phyloP scores from a whole-genome alignment of 2,329 filamentous ascomycete species.

The Gaeumannomyces tritici region DNA sequence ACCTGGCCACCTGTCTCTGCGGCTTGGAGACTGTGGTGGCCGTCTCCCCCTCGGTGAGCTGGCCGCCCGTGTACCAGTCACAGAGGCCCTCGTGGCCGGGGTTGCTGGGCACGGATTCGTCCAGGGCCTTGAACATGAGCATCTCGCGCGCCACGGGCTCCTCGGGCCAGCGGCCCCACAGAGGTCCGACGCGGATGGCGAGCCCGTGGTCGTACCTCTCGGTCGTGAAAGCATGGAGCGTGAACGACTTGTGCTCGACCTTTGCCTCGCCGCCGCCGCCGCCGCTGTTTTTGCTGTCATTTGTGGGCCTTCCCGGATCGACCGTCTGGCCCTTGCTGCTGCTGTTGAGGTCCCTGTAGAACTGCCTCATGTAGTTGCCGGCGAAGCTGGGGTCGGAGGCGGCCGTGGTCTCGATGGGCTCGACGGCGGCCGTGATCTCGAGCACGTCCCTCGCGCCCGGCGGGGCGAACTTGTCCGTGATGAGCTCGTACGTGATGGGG shows the following conservation, averaged over 20 bases:
- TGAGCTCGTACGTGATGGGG: constrained; percentile 35
- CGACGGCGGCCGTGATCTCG: constrained; percentile 9
- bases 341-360: neutral
- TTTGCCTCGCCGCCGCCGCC: neutral
- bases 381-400: neutral
- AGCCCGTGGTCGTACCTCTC: constrained; percentile 28
- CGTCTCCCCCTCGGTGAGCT: constrained; percentile 10
- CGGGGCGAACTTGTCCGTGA: constrained; percentile 15
- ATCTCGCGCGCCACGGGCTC: constrained; percentile 16
- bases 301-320: neutral
- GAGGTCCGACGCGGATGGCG: constrained; percentile 22
- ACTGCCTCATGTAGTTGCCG: neutral
- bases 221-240: constrained; percentile 28
- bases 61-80: constrained; percentile 29
- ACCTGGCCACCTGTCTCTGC: neutral
- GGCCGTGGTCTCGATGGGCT: constrained; percentile 8
- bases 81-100: constrained; percentile 27
- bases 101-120: constrained; percentile 26
- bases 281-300: too few relatives aligned
- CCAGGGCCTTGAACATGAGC: constrained; percentile 26
- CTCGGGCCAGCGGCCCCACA: constrained; percentile 32
- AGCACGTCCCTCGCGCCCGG: constrained; percentile 9
- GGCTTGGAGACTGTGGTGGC: neutral
- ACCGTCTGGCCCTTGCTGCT: neutral
- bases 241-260: constrained; percentile 25